Base-by-base conservation (phyloP, 768 basidiomycete genomes). In the Lentinula boryana region DNA sequence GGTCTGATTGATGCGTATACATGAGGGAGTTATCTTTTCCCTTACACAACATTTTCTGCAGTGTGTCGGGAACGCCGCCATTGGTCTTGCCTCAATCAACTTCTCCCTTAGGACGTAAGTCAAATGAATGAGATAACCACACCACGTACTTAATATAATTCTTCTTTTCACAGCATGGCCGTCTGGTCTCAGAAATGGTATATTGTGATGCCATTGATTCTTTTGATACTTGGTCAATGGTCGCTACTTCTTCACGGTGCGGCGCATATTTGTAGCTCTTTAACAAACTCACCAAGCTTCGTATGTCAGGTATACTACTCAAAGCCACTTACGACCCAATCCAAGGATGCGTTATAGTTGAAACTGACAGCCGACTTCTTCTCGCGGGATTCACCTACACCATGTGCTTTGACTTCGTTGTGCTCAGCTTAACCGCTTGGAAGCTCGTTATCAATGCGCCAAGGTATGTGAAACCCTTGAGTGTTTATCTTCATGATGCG, bases 21-120 rank as follows among this genome's bases (percentile, higher is more conserved):
- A 6, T 12, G 4, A 21, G 12, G 32, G 8, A 21, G 31, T 56
- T 21, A 16, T 15, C n/a, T 16, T 23, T 40, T 5, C 5, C 23
- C 9, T 4, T 51, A 27, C 21, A 23, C 2, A 12, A 3, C 16
- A 16, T 50, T 1, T 40, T 18, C n/a, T 44, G 5, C 44, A 51
- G 77, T 73, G 75, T 57, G 78, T 84, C 58, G 88, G 88, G 12
- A 87, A 88, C 70, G 81, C 83, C 23, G 75, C 87, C 27, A 83
- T 89, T 43, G 87, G 88, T 27, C 74, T 88, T 5, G 87, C 88
- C 10, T 88, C 86, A 67, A 81, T 89, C 63, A 89, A 89, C 66
- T 77, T 90, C 12, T 87, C 85, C 1, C 74, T 89, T 40, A 73
- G 87, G 71, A 88, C 87, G 86, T 88, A 68, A 65, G 83, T 73